A percentile compares a stretch with the other conserved stretches of the same genome.
Evolutionary conservation across 202 grass and related monocot species (phyloP).

Genomic region (Setaria viridis): DNA sequence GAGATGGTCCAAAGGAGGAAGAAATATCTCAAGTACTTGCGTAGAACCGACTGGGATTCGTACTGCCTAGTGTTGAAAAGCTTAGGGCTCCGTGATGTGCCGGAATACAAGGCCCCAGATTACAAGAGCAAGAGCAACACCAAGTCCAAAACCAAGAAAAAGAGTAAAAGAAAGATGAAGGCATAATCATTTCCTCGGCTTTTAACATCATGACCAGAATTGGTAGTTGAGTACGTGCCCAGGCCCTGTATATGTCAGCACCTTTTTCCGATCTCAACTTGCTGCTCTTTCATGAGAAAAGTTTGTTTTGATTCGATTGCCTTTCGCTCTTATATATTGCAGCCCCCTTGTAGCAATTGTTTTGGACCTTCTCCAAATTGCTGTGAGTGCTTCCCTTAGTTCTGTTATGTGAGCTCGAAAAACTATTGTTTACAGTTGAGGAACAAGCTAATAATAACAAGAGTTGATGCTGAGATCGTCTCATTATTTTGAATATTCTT

Average conservation of each 20-base stretch:
- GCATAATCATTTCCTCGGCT: constrained; percentile 34
- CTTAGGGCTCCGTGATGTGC: constrained; percentile 71
- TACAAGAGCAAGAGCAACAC: constrained; percentile 61
- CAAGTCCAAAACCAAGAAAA: constrained; percentile 65
- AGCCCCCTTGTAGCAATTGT: neutral
- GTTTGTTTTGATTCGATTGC: neutral
- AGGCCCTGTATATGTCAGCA: neutral
- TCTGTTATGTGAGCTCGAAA: neutral
- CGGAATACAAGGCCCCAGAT: constrained; percentile 78
- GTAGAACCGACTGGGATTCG: constrained; percentile 91
- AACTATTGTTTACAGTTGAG: neutral
- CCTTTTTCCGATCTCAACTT: neutral
- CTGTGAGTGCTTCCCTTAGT: neutral
- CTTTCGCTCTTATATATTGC: neutral
- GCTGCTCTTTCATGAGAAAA: neutral
- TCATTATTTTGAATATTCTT: neutral
- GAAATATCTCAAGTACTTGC: constrained; percentile 90
- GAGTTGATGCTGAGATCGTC: neutral
- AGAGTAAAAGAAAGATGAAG: constrained; percentile 54
- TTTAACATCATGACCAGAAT: constrained; percentile 2
- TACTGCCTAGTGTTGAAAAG: constrained; percentile 78
- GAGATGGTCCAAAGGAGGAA: constrained; percentile 95
- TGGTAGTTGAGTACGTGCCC: neutral
- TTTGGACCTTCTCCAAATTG: neutral
- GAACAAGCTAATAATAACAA: neutral